These are phyloP conservation scores for Inonotus obliquus DNA, from an alignment of 1,284 basidiomycete species.

Conservation along the genomic window DNA sequence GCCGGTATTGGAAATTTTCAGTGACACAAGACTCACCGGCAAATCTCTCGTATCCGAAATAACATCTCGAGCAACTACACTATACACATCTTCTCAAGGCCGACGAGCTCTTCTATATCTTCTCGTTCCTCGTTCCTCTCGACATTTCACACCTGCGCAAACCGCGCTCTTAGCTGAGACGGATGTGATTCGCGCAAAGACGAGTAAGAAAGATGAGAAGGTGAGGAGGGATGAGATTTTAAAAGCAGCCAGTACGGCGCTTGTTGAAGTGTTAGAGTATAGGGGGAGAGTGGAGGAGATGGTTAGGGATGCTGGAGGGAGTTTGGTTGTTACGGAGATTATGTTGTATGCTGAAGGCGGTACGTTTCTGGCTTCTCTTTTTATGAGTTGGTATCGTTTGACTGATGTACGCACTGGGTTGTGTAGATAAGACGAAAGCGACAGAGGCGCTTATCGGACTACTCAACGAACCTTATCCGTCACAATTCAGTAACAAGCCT, in stretches of 20 bases:
- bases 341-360: conserved; percentile 81
- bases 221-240: conserved; percentile 65
- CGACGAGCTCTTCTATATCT: conserved; percentile 79
- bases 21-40: conserved; percentile 81
- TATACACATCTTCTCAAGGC: conserved; percentile 58
- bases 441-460: conserved; percentile 54
- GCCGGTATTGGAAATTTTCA: conserved; percentile 29
- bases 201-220: conserved; percentile 73
- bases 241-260: conserved; percentile 61
- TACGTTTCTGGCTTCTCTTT: conserved; percentile 33
- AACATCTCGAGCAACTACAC: conserved; percentile 45
- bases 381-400: conserved; percentile 1
- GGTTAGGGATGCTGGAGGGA: conserved; percentile 71
- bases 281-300: conserved; percentile 48
- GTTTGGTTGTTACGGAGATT: conserved; percentile 71
- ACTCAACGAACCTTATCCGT: conserved; percentile 52
- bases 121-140: conserved; percentile 68
- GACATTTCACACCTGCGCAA: conserved; percentile 81
- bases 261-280: conserved; percentile 62
- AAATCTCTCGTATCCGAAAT: conserved; percentile 74
- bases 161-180: conserved; percentile 67
- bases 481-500: conserved; percentile 37
- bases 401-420: neutral
- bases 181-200: conserved; percentile 55
- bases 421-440: conserved; percentile 63